Base-by-base conservation (phyloP, 768 basidiomycete genomes). In the Tubosaeta sp. region DNA sequence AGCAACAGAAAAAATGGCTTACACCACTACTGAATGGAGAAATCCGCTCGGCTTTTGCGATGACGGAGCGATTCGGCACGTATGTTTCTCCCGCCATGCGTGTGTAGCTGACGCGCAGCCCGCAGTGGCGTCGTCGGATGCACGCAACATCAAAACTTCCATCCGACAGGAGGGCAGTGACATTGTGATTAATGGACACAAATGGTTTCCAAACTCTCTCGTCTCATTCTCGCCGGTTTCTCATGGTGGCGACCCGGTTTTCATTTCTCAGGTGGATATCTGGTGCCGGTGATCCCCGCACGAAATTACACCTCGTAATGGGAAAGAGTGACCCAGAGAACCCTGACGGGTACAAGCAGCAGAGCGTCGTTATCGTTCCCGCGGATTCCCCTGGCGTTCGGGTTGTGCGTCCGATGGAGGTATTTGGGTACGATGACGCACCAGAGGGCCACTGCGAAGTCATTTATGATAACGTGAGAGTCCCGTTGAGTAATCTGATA, bases 381-480 rank as follows among this genome's bases (percentile, higher is more conserved):
- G 80, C 89, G 9, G 82, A 91, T 65, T 65, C 88, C 0, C 85
- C 87, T 46, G 97, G 97, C 25, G 88, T 98, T 55, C 92, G 83
- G 57, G 68, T 97, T 49, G 77, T 97, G 55, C 83, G 97, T n/a
- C 88, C 91, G 11, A 92, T 98, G 91, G 77, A 81, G 41, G 92
- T 97, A 37, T 88, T 97, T 60, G 93, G 94, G 7, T 95, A 92
- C 61, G 92, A 95, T 61, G 93, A 95, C 66, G 94, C 95, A 6
- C 92, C 94, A 0, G 94, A 97, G 67, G 97, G 97, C 0, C 97
- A 99, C 65, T 97, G 86, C 62, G 97, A 99, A 72, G 80, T 99
- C 49, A 81, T 89, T 54, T 99, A 98, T 59, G 87, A 94, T 22
- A 91, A 97, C 65, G 97, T 98, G 26, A 84, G 91, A 32, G 87